A percentile compares a stretch with the other conserved stretches of the same genome.
These are phyloP conservation scores for Hansfordia pulvinata DNA, from an alignment of 2,329 filamentous ascomycete genomes.

Conservation along the genomic window DNA sequence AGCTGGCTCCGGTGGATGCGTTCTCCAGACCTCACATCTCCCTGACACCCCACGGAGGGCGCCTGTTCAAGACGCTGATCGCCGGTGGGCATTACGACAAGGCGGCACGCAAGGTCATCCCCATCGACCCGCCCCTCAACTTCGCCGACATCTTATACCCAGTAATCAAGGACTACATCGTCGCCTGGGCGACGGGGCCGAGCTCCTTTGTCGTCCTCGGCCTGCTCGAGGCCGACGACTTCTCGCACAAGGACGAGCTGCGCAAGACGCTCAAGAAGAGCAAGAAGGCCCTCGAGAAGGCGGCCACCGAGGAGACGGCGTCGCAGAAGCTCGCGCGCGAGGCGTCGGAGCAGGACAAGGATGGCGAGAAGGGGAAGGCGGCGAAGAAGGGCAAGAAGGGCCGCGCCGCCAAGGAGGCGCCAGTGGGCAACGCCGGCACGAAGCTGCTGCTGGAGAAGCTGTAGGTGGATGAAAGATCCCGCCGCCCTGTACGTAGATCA, in stretches of 20 bases:
- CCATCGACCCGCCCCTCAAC: slow-evolving; percentile 60
- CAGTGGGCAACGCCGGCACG: slow-evolving; percentile 47
- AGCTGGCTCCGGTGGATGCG: slow-evolving; percentile 8
- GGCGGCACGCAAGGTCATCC: slow-evolving; percentile 53
- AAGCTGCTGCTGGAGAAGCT: slow-evolving; percentile 47
- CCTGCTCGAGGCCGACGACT: slow-evolving; percentile 62
- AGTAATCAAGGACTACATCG: slow-evolving; percentile 58
- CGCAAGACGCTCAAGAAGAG: slow-evolving; percentile 58
- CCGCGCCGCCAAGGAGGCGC: slow-evolving; percentile 20
- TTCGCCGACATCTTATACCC: slow-evolving; percentile 78
- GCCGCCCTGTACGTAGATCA: too few relatives aligned
- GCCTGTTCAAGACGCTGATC: slow-evolving; percentile 84
- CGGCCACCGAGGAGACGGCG: slow-evolving; percentile 43
- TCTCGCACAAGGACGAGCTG: slow-evolving; percentile 52
- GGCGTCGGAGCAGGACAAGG: slow-evolving; percentile 33
- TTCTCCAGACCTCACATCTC: slow-evolving; percentile 39
- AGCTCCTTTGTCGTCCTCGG: slow-evolving; percentile 80
- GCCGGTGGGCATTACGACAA: slow-evolving; percentile 80
- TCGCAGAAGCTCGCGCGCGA: slow-evolving; percentile 38
- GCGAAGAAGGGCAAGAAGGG: slow-evolving; percentile 26
- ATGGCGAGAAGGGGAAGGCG: slow-evolving; percentile 23
- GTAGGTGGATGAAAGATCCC: too few relatives aligned
- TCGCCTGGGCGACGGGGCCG: slow-evolving; percentile 75
- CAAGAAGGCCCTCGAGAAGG: slow-evolving; percentile 56
- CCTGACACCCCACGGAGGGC: slow-evolving; percentile 50